Conservation (phyloP, 345 rosid species). For the Gossypium ekmanianum region DNA sequence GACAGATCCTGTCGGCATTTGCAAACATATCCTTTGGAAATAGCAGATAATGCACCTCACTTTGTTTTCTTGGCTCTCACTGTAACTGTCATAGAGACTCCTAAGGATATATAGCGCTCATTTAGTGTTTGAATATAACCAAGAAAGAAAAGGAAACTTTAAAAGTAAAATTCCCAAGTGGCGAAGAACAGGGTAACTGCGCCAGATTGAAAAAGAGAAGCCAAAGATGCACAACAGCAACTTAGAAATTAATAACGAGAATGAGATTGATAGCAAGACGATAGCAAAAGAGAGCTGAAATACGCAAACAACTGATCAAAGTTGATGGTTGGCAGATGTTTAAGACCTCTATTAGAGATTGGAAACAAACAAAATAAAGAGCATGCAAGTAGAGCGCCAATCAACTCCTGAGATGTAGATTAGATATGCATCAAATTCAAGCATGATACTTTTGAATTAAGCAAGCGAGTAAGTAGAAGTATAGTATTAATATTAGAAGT, state of each 20-base stretch:
- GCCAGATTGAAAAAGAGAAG: not conserved
- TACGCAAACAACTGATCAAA: conserved; percentile 80
- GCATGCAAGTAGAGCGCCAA: conserved; percentile 78
- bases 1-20: conserved; percentile 56
- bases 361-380: conserved; percentile 89
- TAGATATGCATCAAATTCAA: conserved; percentile 1
- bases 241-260: not conserved
- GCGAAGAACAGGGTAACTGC: not conserved
- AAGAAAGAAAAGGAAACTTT: conserved; percentile 9
- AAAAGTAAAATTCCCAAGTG: conserved; percentile 5
- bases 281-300: conserved; percentile 35
- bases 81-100: conserved; percentile 56
- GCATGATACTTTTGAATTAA: not conserved
- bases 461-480: not conserved
- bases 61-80: conserved; percentile 67
- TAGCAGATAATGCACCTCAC: conserved; percentile 71
- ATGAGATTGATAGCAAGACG: not conserved
- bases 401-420: conserved; percentile 62
- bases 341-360: conserved; percentile 45
- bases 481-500: not conserved
- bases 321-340: conserved; percentile 71
- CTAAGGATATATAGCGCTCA: conserved; percentile 35
- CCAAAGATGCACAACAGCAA: conserved; percentile 1
- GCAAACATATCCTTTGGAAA: conserved; percentile 67
- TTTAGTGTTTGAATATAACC: not conserved